Evolutionary conservation across 305 asterid genomes (phyloP).

Genomic region (Fraxinus sp.): DNA sequence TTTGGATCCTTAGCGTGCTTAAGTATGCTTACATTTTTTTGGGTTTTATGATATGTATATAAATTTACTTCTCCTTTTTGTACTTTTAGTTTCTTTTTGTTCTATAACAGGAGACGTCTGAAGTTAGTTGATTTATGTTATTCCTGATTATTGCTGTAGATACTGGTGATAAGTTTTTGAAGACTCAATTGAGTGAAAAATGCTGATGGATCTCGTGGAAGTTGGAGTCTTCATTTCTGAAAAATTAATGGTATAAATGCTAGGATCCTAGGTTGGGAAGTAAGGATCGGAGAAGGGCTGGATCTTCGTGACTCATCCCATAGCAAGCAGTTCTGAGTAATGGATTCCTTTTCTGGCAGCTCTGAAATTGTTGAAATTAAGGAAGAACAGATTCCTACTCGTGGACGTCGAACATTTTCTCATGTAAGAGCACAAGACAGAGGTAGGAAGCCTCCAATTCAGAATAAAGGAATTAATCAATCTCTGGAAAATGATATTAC

Average conservation of each 20-base stretch:
- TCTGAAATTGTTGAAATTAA: conserved; percentile 66
- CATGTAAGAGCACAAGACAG: conserved; percentile 35
- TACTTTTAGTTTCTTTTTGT: neutral
- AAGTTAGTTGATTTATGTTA: neutral
- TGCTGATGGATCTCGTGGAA: neutral
- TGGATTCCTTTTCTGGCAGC: conserved; percentile 57
- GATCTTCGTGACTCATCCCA: conserved; percentile 4
- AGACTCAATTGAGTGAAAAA: neutral
- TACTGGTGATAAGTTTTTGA: neutral
- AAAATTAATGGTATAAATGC: neutral
- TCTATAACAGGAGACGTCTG: neutral
- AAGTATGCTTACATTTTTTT: neutral
- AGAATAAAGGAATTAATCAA: conserved; percentile 45
- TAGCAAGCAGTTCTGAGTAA: conserved; percentile 19
- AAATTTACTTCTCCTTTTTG: neutral
- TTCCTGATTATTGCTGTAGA: conserved; percentile 26
- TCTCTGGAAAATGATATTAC: conserved; percentile 66
- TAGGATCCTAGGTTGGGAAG: conserved; percentile 14
- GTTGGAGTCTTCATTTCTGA: neutral
- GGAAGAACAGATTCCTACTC: conserved; percentile 39
- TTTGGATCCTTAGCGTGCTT: neutral
- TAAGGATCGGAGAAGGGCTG: conserved; percentile 18
- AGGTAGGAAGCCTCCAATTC: conserved; percentile 57
- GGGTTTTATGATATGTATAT: conserved; percentile 1
- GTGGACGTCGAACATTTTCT: conserved; percentile 30